A percentile compares a stretch with the other conserved stretches of the same genome.
phyloP scores from a whole-genome alignment of 345 rosid genomes.

The Ceriops decandra region DNA sequence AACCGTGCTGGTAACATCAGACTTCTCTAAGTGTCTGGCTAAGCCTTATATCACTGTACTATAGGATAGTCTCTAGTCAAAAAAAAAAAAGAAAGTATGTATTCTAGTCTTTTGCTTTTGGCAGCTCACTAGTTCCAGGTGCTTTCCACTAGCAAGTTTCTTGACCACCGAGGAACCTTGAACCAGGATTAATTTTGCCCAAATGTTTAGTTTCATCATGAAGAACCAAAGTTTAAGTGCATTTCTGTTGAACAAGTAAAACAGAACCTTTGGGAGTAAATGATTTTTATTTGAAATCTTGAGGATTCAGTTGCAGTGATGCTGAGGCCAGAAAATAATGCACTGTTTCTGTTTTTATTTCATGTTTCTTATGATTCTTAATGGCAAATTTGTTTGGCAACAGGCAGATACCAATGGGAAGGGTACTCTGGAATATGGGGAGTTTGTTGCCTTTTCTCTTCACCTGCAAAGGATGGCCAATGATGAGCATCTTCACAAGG shows the following conservation, averaged over 20 bases:
- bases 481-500: constrained; percentile 94
- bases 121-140: not conserved
- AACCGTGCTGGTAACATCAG: not conserved
- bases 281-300: too few relatives aligned
- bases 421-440: constrained; percentile 86
- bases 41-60: not conserved
- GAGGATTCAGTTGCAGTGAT: too few relatives aligned
- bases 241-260: not conserved
- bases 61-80: not conserved
- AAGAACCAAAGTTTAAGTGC: not conserved
- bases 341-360: not conserved
- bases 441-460: constrained; percentile 85
- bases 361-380: constrained; percentile 6
- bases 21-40: not conserved
- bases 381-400: constrained; percentile 24
- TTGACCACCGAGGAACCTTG: not conserved
- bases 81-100: not conserved
- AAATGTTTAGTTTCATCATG: not conserved
- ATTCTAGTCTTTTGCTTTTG: not conserved
- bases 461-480: constrained; percentile 91
- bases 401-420: constrained; percentile 94
- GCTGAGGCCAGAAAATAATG: too few relatives aligned
- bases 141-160: not conserved
- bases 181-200: not conserved
- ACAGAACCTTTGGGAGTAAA: too few relatives aligned